phyloP scores from a whole-genome alignment of 345 rosid genomes.

The Psidium guajava region DNA sequence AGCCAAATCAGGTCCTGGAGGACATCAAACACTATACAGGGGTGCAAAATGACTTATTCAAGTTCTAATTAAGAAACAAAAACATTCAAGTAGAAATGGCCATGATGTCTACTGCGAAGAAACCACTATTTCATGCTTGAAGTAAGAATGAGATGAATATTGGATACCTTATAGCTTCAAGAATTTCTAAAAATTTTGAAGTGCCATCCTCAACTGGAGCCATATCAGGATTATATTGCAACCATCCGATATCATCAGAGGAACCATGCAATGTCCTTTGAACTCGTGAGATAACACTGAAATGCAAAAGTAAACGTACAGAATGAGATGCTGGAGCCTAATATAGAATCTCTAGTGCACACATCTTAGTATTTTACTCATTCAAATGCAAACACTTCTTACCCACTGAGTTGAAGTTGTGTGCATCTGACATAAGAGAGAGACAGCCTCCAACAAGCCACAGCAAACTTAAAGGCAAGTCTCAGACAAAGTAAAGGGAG shows the following conservation, averaged over 20 bases:
- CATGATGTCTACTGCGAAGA: not conserved
- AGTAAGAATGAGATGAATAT: not conserved
- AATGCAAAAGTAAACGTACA: not conserved
- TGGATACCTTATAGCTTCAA: conserved; percentile 32
- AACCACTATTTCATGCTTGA: not conserved
- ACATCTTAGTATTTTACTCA: not conserved
- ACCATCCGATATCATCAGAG: conserved; percentile 66
- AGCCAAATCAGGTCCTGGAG: not conserved
- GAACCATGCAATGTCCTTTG: conserved; percentile 48
- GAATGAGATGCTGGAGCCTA: not conserved
- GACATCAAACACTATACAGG: not conserved
- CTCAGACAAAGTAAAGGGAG: conserved; percentile 38
- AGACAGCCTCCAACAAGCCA: conserved; percentile 27
- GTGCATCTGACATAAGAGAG: conserved; percentile 24
- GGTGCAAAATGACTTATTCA: not conserved
- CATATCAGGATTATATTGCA: conserved; percentile 48
- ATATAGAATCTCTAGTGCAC: not conserved
- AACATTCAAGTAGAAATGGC: not conserved
- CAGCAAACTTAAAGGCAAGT: conserved; percentile 28
- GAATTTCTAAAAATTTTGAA: conserved; percentile 47
- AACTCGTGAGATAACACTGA: conserved; percentile 44
- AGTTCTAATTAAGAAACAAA: not conserved
- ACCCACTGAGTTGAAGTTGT: conserved; percentile 34
- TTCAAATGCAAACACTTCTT: conserved; percentile 12
- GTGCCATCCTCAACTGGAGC: conserved; percentile 52